Evolutionary conservation across 2,329 filamentous ascomycete genomes (phyloP), one percentile per base, ranked within the genome.

Genomic region (Fusarium illudens): DNA sequence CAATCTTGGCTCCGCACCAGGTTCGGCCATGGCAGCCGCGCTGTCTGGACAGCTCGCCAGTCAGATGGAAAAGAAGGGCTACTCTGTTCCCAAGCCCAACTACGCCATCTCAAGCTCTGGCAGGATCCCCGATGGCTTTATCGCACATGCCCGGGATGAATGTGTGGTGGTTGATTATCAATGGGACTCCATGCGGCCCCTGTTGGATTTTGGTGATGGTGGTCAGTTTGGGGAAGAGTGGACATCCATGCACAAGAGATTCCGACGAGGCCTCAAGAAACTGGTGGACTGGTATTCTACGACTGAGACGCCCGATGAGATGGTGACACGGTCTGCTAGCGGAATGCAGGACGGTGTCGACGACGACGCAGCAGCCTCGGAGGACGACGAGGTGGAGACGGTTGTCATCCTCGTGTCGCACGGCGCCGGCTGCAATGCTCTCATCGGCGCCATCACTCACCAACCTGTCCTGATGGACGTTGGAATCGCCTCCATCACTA

Each of bases 201-300:
- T 92, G 0, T 85, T 93, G 42, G 84, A 90, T 65, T 98, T 96
- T 92, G 95, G 94, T 7, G 90, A 93, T 73, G 95, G 95, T 10
- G 96, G 95, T 36, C 86, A 90, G 42, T 92, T 93, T 72, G 94
- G 93, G 1, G 96, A 99, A 79, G 96, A 98, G 79, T 99, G 96
- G 96, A 92, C 93, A 29, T 85, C 89, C 4, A 98, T 99, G 96
- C 96, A 99, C 79, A 90, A 90, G 75, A 88, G 96, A 20, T 97
- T 98, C 74, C 87, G 94, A 34, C 87, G 84, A 64, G 95, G 95
- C 1, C 79, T 97, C 36, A 89, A 92, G 68, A 88, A 88, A 44
- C 86, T 97, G 81, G 83, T 97, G 12, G 86, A 91, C 62, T 98
- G 94, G 92, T 99, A 99, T 76, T 84, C 76, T 73, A 88, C 78